phyloP scores from a whole-genome alignment of 495 filamentous ascomycete species.

The Talaromyces trachyspermus region DNA sequence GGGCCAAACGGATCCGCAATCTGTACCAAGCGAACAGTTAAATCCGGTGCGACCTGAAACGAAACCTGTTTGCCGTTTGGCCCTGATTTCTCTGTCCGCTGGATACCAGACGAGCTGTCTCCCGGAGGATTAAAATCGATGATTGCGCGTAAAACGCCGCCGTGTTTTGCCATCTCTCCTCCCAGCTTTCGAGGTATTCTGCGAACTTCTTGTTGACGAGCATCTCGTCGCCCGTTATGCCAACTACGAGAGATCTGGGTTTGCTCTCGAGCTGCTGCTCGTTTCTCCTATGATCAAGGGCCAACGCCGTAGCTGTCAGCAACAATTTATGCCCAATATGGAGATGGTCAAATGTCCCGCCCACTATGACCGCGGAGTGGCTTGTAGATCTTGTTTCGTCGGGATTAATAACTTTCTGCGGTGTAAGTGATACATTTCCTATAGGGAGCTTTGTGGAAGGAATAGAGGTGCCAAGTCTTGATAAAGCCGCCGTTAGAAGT shows the following conservation, averaged over 20 bases:
- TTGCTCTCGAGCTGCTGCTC: conserved; percentile 15
- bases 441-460: conserved; percentile 23
- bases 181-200: conserved; percentile 72
- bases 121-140: conserved; percentile 46
- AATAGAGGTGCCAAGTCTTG: conserved; percentile 17
- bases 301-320: conserved; percentile 72
- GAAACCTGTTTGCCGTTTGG: conserved; percentile 46
- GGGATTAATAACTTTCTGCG: conserved; percentile 16
- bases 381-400: conserved; percentile 16
- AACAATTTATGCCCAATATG: conserved; percentile 95
- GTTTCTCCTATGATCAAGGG: conserved; percentile 40
- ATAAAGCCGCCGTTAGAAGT: conserved; percentile 23
- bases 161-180: conserved; percentile 57
- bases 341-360: conserved; percentile 94
- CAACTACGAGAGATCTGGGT: conserved; percentile 58
- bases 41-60: conserved; percentile 34
- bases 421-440: conserved; percentile 20
- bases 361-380: conserved; percentile 64
- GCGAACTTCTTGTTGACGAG: conserved; percentile 83
- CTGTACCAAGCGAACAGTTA: conserved; percentile 65
- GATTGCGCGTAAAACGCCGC: conserved; percentile 65
- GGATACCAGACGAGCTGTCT: conserved; percentile 19
- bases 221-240: conserved; percentile 80
- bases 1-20: conserved; percentile 88
- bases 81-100: conserved; percentile 30